These are phyloP conservation scores for Ophiostoma piceae DNA, from an alignment of 2,329 filamentous ascomycete genomes.

Conservation along the genomic window DNA sequence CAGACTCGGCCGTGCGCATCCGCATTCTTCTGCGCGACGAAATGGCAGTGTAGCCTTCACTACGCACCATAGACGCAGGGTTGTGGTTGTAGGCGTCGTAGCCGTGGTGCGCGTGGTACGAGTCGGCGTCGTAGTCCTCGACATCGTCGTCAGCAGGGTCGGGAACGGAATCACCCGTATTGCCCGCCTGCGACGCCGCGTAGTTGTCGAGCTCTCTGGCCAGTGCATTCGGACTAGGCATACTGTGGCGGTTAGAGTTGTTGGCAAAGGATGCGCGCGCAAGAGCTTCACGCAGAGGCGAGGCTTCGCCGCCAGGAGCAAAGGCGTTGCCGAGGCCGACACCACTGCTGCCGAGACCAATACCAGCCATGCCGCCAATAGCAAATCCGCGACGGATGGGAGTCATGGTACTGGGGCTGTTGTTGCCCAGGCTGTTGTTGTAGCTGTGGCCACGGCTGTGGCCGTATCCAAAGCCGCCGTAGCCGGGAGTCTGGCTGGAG, in stretches of 20 bases:
- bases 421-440: slow-evolving; percentile 5
- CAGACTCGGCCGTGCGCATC: slow-evolving; percentile 15
- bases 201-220: slow-evolving; percentile 22
- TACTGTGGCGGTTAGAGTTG: slow-evolving; percentile 24
- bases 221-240: slow-evolving; percentile 25
- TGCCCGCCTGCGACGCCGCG: slow-evolving; percentile 12
- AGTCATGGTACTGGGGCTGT: slow-evolving; percentile 12
- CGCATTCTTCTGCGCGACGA: slow-evolving; percentile 10
- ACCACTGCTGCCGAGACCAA: slow-evolving; percentile 2
- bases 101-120: neutral
- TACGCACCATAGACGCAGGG: slow-evolving; percentile 19
- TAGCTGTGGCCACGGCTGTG: slow-evolving; percentile 5
- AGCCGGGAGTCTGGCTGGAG: slow-evolving; percentile 24
- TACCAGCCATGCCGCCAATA: slow-evolving; percentile 15
- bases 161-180: neutral
- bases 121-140: slow-evolving; percentile 12
- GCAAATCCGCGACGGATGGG: slow-evolving; percentile 23
- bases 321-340: slow-evolving; percentile 8
- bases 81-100: slow-evolving; percentile 6
- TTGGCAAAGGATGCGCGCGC: slow-evolving; percentile 23
- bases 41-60: slow-evolving; percentile 10
- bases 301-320: slow-evolving; percentile 30
- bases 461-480: slow-evolving; percentile 7
- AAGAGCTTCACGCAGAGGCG: slow-evolving; percentile 27
- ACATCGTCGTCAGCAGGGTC: slow-evolving; percentile 5